phyloP scores from a whole-genome alignment of 2,329 filamentous ascomycete genomes.

The Trichoderma sp. region DNA sequence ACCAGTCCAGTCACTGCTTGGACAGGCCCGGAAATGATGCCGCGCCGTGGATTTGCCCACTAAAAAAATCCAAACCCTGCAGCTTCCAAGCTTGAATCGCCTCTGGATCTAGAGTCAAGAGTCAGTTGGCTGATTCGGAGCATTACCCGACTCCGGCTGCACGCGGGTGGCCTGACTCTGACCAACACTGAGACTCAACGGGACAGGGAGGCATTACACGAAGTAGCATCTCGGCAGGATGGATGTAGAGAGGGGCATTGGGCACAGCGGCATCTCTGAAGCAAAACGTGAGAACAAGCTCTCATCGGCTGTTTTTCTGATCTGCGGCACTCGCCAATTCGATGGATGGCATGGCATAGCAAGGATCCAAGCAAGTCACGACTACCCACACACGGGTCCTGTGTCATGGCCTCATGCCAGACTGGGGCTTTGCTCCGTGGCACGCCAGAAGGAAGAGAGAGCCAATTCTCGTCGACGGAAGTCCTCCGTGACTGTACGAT shows the following conservation, averaged over 20 bases:
- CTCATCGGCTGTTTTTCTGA: not conserved
- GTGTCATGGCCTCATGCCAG: conserved; percentile 11
- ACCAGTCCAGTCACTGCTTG: not conserved
- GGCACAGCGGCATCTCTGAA: not conserved
- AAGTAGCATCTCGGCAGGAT: not conserved
- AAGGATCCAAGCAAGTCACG: conserved; percentile 15
- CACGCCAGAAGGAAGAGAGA: not conserved
- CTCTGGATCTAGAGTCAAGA: not conserved
- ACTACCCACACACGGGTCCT: not conserved
- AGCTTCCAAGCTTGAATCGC: not conserved
- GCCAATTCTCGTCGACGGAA: conserved; percentile 1
- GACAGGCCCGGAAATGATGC: not conserved
- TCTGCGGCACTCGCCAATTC: conserved; percentile 4
- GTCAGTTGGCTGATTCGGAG: not conserved
- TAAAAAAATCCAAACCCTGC: not conserved
- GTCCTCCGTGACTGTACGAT: not conserved
- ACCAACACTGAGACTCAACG: not conserved
- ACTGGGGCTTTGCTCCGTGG: not conserved
- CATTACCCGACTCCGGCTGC: not conserved
- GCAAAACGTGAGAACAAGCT: not conserved
- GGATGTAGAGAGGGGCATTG: not conserved
- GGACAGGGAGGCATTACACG: not conserved
- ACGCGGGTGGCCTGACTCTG: conserved; percentile 1
- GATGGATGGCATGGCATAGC: not conserved
- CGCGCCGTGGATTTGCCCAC: not conserved